A percentile compares a stretch with the other conserved stretches of the same genome.
These are phyloP conservation scores for Sporisorium scitamineum DNA, from an alignment of 1,284 basidiomycete species.

Conservation along the genomic window DNA sequence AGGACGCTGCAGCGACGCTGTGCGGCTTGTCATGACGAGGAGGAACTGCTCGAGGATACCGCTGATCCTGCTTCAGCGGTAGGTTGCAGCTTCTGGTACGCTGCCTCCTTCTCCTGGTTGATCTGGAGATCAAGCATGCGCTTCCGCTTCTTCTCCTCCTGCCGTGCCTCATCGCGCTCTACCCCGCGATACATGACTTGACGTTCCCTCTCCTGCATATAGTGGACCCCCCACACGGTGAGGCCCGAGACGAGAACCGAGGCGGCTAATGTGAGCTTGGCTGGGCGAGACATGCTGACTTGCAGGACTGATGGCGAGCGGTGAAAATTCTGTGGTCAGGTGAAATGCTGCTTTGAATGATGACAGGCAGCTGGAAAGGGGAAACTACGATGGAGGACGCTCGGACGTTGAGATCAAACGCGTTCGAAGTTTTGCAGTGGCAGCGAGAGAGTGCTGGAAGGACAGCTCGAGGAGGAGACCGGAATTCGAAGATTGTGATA, in stretches of 20 bases:
- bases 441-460: neutral
- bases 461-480: neutral
- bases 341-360: constrained; percentile 1
- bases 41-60: neutral
- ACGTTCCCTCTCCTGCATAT: constrained; percentile 85
- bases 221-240: constrained; percentile 92
- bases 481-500: neutral
- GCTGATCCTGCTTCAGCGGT: constrained; percentile 32
- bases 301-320: constrained; percentile 64
- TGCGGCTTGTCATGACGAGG: neutral
- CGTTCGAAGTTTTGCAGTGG: constrained; percentile 1
- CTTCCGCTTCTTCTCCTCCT: constrained; percentile 59
- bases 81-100: constrained; percentile 61
- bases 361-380: neutral
- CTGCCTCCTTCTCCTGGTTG: constrained; percentile 58
- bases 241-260: constrained; percentile 78
- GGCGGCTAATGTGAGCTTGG: constrained; percentile 81
- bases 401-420: constrained; percentile 4
- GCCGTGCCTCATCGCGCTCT: constrained; percentile 61
- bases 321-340: constrained; percentile 26
- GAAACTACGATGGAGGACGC: neutral
- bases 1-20: neutral
- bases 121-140: constrained; percentile 53
- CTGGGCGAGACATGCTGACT: constrained; percentile 78
- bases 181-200: constrained; percentile 72